Base-by-base conservation (phyloP, 257 asterid species). In the Rhazya stricta region DNA sequence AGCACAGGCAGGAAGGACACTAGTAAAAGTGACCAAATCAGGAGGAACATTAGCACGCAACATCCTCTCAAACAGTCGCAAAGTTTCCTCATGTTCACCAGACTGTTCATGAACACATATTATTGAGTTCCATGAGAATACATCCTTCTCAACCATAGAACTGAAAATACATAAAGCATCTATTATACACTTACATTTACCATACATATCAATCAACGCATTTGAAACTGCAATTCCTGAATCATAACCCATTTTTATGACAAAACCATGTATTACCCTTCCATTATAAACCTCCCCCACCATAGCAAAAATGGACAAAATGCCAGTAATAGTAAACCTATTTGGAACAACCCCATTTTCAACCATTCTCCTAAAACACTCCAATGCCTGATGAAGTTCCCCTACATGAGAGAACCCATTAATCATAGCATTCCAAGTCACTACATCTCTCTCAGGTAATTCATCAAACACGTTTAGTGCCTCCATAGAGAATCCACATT, bases 51-150 rank as follows among this genome's bases (percentile, higher is more conserved):
- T 84, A 62, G 85, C 80, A 37, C 41, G 34, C 61, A 88, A 34
- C 98, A 93, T 93, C 82, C 63, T 73, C 72, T 79, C 84, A 76
- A 93, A 81, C 56, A 90, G 82, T 71, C 75, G 77, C 80, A 93
- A 69, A 43, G 97, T 82, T 39, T 89, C 86, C 21, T 88, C 91
- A 48, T 91, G 88, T 77, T 91, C 91, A 43, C 96, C 91, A 29
- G 89, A 91, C 78, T 90, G 97, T 74, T 83, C 90, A 57, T 84
- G 90, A 79, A 91, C 94, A 74, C 88, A 86, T 56, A 90, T 78
- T 34, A 86, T 84, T n/a, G 97, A 90, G 83, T 93, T 93, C 98
- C 98, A 93, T 9, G 97, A 88, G 74, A 87, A 90, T 61, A 87
- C 86, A 77, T 93, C 98, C 89, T 86, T 93, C 67, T 86, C 96